Evolutionary conservation across 164 flowering plant species (phyloP).

Genomic region (Vitis rupestris): DNA sequence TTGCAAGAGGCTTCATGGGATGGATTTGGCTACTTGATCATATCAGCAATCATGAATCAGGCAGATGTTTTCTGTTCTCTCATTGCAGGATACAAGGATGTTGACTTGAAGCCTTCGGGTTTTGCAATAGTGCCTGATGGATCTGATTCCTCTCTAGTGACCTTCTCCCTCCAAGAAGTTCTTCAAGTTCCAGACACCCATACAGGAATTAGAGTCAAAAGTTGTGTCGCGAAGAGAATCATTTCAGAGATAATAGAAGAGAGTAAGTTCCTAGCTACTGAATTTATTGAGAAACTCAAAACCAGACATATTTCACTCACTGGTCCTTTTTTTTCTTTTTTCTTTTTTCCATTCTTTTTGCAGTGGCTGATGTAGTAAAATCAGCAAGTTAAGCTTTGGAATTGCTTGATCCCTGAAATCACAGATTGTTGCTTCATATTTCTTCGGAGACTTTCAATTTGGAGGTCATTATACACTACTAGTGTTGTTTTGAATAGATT

Average conservation of each 20-base stretch:
- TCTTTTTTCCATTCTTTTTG: too few species aligned
- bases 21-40: constrained; percentile 4
- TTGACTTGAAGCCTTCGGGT: not conserved
- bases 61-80: not conserved
- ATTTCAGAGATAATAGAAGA: not conserved
- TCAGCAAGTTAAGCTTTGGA: too few species aligned
- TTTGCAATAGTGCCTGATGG: constrained; percentile 11
- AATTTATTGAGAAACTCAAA: too few species aligned
- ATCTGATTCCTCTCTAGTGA: not conserved
- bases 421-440: too few species aligned
- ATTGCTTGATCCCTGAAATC: too few species aligned
- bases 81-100: not conserved
- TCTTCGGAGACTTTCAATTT: too few species aligned
- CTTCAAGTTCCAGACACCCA: not conserved
- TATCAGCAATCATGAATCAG: not conserved
- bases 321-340: too few species aligned
- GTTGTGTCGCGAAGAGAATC: too few species aligned
- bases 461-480: too few species aligned
- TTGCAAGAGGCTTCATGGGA: constrained; percentile 5
- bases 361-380: too few species aligned
- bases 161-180: not conserved
- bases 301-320: too few species aligned
- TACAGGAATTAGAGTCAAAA: not conserved
- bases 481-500: too few species aligned
- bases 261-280: not conserved